A percentile compares a stretch with the other conserved stretches of the same genome.
Evolutionary conservation across 192 early-diverging fungal species (phyloP).

Genomic region (Rhizoclosmatium sp.): DNA sequence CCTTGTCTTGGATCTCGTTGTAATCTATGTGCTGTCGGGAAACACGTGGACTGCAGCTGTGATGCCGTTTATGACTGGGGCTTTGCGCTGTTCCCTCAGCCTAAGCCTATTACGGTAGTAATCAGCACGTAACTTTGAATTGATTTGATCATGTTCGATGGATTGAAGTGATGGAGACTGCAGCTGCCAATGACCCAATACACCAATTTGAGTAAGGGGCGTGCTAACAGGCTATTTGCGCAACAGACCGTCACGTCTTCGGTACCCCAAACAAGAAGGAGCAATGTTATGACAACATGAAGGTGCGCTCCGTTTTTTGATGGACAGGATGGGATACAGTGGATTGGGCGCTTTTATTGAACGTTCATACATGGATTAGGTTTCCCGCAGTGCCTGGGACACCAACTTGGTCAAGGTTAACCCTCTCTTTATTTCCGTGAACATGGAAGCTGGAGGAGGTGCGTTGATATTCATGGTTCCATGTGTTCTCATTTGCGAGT

Average conservation of each 20-base stretch:
- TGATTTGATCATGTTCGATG: background rate
- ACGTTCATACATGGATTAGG: constrained; percentile 41
- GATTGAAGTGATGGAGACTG: background rate
- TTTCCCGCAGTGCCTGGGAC: constrained; percentile 93
- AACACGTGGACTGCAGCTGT: background rate
- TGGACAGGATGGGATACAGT: background rate
- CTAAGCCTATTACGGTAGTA: background rate
- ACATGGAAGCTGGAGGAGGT: constrained; percentile 66
- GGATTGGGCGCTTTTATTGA: too few species aligned
- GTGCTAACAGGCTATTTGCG: background rate
- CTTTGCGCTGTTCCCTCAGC: background rate
- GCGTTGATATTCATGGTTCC: constrained; percentile 8
- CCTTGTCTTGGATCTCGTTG: background rate
- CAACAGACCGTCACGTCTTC: constrained; percentile 84
- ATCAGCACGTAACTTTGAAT: background rate
- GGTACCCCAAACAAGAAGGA: constrained; percentile 90
- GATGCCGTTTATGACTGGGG: background rate
- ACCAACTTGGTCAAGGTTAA: constrained; percentile 97
- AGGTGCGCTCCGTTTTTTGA: constrained; percentile 36
- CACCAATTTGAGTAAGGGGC: constrained; percentile 9
- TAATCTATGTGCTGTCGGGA: background rate
- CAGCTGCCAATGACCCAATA: background rate
- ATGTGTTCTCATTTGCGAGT: background rate
- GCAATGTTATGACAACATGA: constrained; percentile 91
- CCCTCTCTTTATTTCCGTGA: constrained; percentile 76